Evolutionary conservation across 1,139 yeast genomes (phyloP), one percentile per base, ranked within the genome.

Genomic region (Suhomyces guaymorum): DNA sequence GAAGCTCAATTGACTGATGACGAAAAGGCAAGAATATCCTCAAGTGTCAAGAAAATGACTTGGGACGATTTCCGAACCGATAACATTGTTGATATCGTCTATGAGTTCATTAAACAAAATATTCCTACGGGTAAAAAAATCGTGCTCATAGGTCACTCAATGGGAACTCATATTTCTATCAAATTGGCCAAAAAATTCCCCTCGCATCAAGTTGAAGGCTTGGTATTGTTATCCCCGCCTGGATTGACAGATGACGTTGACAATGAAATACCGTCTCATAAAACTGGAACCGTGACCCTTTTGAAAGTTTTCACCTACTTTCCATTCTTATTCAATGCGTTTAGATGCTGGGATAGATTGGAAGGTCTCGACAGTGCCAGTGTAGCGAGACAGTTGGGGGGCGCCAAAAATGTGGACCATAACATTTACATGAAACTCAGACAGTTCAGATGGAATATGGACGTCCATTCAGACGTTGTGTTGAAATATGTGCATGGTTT

Each of bases 391-490:
- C 79, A 80, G 61, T 66, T 82, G 14, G 55, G 71, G 5, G 50
- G 52, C 5, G 13, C 13, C 17, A 53, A 49, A 17, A 29, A 35
- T 29, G 22, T 20, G 4, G 45, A 49, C 9, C 51, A 49, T 12
- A 55, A 59, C 29, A 40, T 61, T 13, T 73, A 74, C 47, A 67
- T 73, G 26, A 70, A 78, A 36, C 54, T 73, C 28, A 64, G 78
- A 22, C 94, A 84, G 54, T 66, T 84, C 30, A 60, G 89, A 32
- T 81, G 88, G 84, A 84, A 85, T 52, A 52, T 83, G 45, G 88
- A 82, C 54, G 75, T 82, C 9, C 68, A 76, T 37, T 72, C 89
- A 0, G 43, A 48, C 2, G 63, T 78, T 3, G 72, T 84, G 52
- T 59, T 85, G 39, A 66, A 66, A 33, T 80, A 82, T 42, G 67